These are phyloP conservation scores for Iberis pinnata DNA, from an alignment of 345 rosid species.

Conservation along the genomic window DNA sequence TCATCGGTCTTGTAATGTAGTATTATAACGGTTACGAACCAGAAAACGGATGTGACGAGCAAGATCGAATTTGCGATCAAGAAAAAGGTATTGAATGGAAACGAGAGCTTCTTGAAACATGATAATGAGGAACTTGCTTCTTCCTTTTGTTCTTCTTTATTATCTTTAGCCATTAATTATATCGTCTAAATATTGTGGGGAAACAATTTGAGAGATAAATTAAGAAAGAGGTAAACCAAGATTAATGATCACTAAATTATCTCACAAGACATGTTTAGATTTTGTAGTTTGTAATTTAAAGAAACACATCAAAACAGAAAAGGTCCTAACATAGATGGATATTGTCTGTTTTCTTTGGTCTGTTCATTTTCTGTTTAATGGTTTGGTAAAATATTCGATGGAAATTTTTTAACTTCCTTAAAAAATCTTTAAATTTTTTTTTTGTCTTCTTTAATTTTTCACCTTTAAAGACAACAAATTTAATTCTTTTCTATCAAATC, in stretches of 20 bases:
- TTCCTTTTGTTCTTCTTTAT: slow-evolving; percentile 15
- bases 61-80: slow-evolving; percentile 22
- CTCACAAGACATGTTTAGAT: slow-evolving; percentile 14
- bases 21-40: slow-evolving; percentile 16
- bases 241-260: background rate
- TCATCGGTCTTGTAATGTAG: slow-evolving; percentile 23
- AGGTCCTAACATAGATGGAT: background rate
- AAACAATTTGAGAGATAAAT: background rate
- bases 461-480: too few species aligned
- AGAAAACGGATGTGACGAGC: slow-evolving; percentile 15
- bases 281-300: slow-evolving; percentile 20
- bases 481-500: too few species aligned
- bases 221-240: background rate
- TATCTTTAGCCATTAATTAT: slow-evolving; percentile 15
- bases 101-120: slow-evolving; percentile 9
- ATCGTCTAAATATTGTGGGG: background rate
- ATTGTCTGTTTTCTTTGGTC: slow-evolving; percentile 4
- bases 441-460: too few species aligned
- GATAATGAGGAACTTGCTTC: background rate
- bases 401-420: too few species aligned
- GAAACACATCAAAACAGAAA: slow-evolving; percentile 17
- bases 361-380: slow-evolving; percentile 20
- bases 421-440: too few species aligned
- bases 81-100: slow-evolving; percentile 28
- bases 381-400: too few species aligned